These are phyloP conservation scores for Myxozyma sirexii DNA, from an alignment of 805 yeast genomes.

Conservation along the genomic window DNA sequence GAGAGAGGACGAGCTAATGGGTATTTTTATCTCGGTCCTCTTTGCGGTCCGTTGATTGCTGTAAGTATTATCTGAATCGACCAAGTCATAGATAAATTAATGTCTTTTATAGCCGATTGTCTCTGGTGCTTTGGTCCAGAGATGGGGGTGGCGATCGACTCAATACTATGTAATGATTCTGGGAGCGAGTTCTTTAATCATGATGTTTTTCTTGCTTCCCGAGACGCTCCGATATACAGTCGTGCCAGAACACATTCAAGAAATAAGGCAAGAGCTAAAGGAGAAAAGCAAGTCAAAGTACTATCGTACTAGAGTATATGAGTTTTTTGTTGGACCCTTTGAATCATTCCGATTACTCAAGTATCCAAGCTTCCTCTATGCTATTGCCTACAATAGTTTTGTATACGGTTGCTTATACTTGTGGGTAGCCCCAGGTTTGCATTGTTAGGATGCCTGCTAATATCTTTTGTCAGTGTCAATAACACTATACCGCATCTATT, in stretches of 20 bases:
- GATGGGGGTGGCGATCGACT: conserved; percentile 87
- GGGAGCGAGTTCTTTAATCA: conserved; percentile 55
- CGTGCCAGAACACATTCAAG: conserved; percentile 29
- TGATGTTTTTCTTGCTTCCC: conserved; percentile 64
- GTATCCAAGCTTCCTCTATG: conserved; percentile 74
- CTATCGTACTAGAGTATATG: conserved; percentile 44
- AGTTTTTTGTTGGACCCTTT: conserved; percentile 55
- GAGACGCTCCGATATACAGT: conserved; percentile 69
- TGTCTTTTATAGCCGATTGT: conserved; percentile 56
- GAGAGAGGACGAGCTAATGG: conserved; percentile 83
- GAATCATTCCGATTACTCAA: conserved; percentile 61
- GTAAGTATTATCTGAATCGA: not conserved
- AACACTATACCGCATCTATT: conserved; percentile 69
- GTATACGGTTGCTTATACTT: conserved; percentile 71
- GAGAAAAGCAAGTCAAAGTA: not conserved
- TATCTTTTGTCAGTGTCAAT: conserved; percentile 50
- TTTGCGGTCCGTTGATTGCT: conserved; percentile 75
- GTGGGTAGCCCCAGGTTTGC: not conserved
- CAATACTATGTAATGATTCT: conserved; percentile 80
- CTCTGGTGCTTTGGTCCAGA: conserved; percentile 72
- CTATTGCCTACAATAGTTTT: conserved; percentile 68
- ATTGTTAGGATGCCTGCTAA: not conserved
- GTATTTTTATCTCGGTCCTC: conserved; percentile 74
- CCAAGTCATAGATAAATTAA: not conserved
- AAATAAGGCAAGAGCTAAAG: conserved; percentile 17